phyloP scores from a whole-genome alignment of 2,329 filamentous ascomycete genomes.

The Paraphaeosphaeria sporulosa region DNA sequence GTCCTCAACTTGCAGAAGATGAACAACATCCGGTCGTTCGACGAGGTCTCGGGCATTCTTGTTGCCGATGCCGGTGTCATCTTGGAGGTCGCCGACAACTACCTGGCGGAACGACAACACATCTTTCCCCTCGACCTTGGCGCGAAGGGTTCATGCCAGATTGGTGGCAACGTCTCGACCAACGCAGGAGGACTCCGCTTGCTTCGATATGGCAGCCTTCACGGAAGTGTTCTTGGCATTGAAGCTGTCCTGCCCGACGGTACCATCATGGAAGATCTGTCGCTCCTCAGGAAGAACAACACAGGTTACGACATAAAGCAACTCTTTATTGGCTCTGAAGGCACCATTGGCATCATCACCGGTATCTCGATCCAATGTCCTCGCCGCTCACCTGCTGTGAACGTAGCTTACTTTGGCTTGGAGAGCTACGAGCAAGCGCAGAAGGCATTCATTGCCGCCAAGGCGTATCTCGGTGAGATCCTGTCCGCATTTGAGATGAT shows the following conservation, averaged over 20 bases:
- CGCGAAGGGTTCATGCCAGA: slow-evolving; percentile 95
- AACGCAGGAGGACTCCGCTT: slow-evolving; percentile 93
- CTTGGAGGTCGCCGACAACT: slow-evolving; percentile 86
- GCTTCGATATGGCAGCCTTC: slow-evolving; percentile 90
- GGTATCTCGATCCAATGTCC: slow-evolving; percentile 89
- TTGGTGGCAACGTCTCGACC: slow-evolving; percentile 94
- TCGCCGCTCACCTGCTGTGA: slow-evolving; percentile 84
- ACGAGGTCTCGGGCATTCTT: slow-evolving; percentile 88
- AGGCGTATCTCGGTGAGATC: slow-evolving; percentile 90
- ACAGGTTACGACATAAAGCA: slow-evolving; percentile 98
- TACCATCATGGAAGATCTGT: slow-evolving; percentile 88
- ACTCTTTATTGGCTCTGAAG: slow-evolving; percentile 93
- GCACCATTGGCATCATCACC: slow-evolving; percentile 93
- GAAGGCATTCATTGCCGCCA: slow-evolving; percentile 85
- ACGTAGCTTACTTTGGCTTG: slow-evolving; percentile 93
- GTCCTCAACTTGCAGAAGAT: slow-evolving; percentile 89
- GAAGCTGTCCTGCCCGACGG: slow-evolving; percentile 95
- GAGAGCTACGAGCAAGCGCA: slow-evolving; percentile 91
- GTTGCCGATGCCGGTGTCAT: slow-evolving; percentile 92
- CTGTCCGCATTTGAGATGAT: slow-evolving; percentile 97
- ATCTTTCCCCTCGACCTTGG: slow-evolving; percentile 98
- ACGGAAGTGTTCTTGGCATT: slow-evolving; percentile 89
- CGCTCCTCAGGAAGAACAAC: slow-evolving; percentile 94
- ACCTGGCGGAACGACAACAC: slow-evolving; percentile 80
- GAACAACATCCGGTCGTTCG: slow-evolving; percentile 90